phyloP scores from a whole-genome alignment of 495 filamentous ascomycete genomes.

The Penicillium dipodomyicola region DNA sequence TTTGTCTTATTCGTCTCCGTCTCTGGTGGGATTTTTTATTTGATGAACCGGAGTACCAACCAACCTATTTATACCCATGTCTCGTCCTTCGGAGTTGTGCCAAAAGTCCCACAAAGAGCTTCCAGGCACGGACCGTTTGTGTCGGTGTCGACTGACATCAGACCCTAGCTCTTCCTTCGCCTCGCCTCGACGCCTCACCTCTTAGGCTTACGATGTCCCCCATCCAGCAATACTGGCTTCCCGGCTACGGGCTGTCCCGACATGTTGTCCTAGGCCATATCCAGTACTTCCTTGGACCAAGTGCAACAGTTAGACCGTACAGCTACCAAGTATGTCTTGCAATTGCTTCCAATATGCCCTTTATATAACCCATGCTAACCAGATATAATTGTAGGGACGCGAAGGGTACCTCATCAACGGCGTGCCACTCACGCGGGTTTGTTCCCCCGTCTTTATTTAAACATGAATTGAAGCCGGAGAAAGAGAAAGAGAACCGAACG shows the following conservation, averaged over 20 bases:
- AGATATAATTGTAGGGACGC: constrained; percentile 40
- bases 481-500: background rate
- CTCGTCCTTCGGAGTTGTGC: constrained; percentile 8
- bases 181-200: constrained; percentile 5
- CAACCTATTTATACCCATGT: constrained; percentile 19
- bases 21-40: background rate
- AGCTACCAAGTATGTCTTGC: constrained; percentile 46
- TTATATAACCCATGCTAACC: constrained; percentile 25
- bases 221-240: constrained; percentile 51
- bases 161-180: constrained; percentile 8
- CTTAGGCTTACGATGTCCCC: constrained; percentile 31
- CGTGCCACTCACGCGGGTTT: constrained; percentile 51
- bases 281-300: constrained; percentile 52
- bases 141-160: constrained; percentile 11
- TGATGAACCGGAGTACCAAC: background rate
- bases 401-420: constrained; percentile 55
- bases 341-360: constrained; percentile 7
- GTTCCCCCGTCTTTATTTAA: constrained; percentile 15
- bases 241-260: constrained; percentile 52
- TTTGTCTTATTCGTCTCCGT: constrained; percentile 19
- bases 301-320: constrained; percentile 49
- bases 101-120: constrained; percentile 12
- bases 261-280: constrained; percentile 54
- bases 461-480: background rate
- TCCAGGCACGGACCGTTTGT: constrained; percentile 11